A percentile compares a stretch with the other conserved stretches of the same genome.
phyloP scores from a whole-genome alignment of 2,329 filamentous ascomycete species.

The Acephala macrosclerotiorum region DNA sequence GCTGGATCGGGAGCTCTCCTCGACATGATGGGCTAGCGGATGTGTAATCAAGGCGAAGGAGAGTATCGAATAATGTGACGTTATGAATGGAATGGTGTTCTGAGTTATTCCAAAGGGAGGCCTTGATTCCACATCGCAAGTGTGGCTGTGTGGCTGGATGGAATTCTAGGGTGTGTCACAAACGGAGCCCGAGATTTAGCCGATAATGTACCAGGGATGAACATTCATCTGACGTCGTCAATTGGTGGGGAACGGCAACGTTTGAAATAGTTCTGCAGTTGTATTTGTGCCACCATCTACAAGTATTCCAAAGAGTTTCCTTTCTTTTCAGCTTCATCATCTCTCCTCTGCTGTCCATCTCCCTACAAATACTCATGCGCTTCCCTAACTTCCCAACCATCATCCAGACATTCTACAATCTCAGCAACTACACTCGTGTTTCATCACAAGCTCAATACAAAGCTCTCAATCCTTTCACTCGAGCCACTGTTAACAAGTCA shows the following conservation, averaged over 20 bases:
- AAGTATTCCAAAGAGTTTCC: constrained; percentile 31
- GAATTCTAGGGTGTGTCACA: constrained; percentile 17
- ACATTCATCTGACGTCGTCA: constrained; percentile 28
- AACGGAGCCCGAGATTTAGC: neutral
- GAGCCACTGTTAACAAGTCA: constrained; percentile 57
- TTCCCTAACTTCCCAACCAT: constrained; percentile 56
- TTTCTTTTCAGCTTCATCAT: constrained; percentile 10
- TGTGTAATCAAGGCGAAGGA: constrained; percentile 22
- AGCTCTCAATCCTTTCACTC: constrained; percentile 45
- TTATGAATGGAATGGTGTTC: constrained; percentile 11
- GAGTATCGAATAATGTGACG: constrained; percentile 14
- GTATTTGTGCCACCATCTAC: constrained; percentile 24
- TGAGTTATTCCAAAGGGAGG: constrained; percentile 18
- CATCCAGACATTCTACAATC: constrained; percentile 53
- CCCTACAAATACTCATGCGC: constrained; percentile 53
- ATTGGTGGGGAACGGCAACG: constrained; percentile 28
- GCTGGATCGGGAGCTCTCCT: constrained; percentile 78
- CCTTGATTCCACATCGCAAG: constrained; percentile 36
- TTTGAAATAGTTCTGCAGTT: constrained; percentile 35
- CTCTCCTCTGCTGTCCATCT: constrained; percentile 9
- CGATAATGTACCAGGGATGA: neutral
- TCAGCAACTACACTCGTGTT: constrained; percentile 52
- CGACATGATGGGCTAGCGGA: constrained; percentile 67
- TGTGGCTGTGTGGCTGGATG: constrained; percentile 11
- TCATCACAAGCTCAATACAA: constrained; percentile 37